phyloP scores from a whole-genome alignment of 2,329 filamentous ascomycete genomes.

The Botryosphaeria dothidea region DNA sequence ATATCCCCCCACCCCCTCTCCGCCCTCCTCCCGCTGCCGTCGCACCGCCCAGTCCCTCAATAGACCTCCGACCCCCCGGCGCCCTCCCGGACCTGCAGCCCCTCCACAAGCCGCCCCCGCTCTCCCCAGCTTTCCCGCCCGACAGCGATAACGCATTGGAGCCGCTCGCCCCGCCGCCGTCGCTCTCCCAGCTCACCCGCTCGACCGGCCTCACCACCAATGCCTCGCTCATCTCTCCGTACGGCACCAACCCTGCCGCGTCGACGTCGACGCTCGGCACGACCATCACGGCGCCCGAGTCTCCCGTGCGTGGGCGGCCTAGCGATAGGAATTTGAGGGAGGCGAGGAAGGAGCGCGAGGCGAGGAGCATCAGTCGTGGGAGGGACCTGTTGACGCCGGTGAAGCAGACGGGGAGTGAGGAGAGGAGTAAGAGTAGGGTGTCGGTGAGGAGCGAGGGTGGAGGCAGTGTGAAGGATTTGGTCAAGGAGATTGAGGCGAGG shows the following conservation, averaged over 20 bases:
- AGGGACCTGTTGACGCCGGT: conserved; percentile 29
- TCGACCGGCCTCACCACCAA: neutral
- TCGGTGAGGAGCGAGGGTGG: neutral
- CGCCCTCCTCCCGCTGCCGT: neutral
- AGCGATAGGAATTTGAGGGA: neutral
- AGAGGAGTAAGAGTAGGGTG: conserved; percentile 16
- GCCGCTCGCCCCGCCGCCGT: neutral
- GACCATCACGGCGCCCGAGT: neutral
- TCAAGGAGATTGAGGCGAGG: conserved; percentile 7
- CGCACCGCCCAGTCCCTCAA: neutral
- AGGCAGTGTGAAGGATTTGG: conserved; percentile 13
- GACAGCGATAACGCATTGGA: neutral
- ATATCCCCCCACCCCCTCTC: neutral
- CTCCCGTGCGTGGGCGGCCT: neutral
- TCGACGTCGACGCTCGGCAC: neutral
- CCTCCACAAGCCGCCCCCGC: neutral
- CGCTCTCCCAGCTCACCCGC: neutral
- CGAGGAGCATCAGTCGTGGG: conserved; percentile 23
- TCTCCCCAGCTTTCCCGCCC: neutral
- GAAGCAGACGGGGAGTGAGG: conserved; percentile 24
- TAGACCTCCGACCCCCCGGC: neutral
- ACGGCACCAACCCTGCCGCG: neutral
- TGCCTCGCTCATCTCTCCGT: neutral
- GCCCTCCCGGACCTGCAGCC: neutral
- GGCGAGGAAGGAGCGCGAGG: neutral